These are phyloP conservation scores for Hondaea fermentalgiana DNA, from an alignment of 108 stramenopile species.

Conservation along the genomic window DNA sequence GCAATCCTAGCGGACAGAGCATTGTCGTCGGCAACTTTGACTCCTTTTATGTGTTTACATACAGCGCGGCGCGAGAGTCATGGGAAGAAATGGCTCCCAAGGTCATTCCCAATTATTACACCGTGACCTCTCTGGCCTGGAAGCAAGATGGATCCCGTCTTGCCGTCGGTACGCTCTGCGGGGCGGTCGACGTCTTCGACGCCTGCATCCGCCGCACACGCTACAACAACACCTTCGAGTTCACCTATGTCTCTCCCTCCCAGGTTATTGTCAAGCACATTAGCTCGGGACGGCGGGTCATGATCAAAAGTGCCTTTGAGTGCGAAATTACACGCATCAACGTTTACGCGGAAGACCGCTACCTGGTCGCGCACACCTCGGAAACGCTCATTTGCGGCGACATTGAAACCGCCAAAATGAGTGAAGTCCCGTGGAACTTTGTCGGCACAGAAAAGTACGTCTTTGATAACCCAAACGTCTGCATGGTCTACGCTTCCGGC, in stretches of 20 bases:
- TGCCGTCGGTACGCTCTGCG: constrained; percentile 53
- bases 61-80: neutral
- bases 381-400: constrained; percentile 52
- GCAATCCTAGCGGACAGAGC: constrained; percentile 50
- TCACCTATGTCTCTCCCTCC: constrained; percentile 49
- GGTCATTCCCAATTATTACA: constrained; percentile 53
- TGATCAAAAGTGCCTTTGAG: constrained; percentile 39
- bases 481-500: constrained; percentile 41
- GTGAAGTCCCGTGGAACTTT: constrained; percentile 45
- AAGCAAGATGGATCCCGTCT: constrained; percentile 48
- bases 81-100: constrained; percentile 37
- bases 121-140: constrained; percentile 54
- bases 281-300: constrained; percentile 33
- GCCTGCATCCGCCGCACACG: constrained; percentile 31
- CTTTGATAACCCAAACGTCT: constrained; percentile 47
- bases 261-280: constrained; percentile 53
- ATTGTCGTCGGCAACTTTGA: constrained; percentile 57
- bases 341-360: constrained; percentile 42
- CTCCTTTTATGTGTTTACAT: constrained; percentile 35
- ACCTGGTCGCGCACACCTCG: constrained; percentile 49
- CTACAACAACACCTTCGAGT: constrained; percentile 54
- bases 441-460: constrained; percentile 43
- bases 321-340: constrained; percentile 52
- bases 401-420: constrained; percentile 46
- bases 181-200: constrained; percentile 52